Conservation (phyloP, 345 rosid species). For the Lagerstroemia speciosa region DNA sequence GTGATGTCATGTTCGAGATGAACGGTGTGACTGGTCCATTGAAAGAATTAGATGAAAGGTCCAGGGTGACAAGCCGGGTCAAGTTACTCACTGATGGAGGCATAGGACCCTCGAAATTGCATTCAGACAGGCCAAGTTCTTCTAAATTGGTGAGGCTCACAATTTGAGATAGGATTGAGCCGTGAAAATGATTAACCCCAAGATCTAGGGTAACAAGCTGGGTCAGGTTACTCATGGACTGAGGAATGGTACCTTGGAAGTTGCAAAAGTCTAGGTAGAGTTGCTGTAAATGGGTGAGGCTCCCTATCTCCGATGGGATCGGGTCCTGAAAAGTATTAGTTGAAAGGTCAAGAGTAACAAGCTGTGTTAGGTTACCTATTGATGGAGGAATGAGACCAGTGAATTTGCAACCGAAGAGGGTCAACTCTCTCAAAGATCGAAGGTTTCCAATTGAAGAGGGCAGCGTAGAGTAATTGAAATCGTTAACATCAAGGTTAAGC, state of each 20-base stretch:
- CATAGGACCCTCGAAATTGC: neutral
- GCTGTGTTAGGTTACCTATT: neutral
- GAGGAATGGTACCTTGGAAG: no score
- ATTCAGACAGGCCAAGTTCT: neutral
- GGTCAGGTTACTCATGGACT: conserved; percentile 1
- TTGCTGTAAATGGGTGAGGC: no score
- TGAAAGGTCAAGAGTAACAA: neutral
- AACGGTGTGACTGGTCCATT: neutral
- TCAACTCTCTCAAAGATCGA: neutral
- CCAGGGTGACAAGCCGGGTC: neutral
- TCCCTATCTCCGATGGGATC: no score
- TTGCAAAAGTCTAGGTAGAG: no score
- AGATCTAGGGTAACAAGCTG: conserved; percentile 2
- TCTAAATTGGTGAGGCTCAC: conserved; percentile 2
- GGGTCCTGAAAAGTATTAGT: neutral
- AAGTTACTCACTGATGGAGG: conserved; percentile 1
- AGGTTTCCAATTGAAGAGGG: no score
- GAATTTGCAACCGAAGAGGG: neutral
- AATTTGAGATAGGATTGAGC: conserved; percentile 7
- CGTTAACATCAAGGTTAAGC: no score
- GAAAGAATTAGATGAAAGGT: neutral
- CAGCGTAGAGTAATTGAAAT: no score
- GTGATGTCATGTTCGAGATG: neutral
- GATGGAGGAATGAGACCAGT: neutral
- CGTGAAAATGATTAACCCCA: neutral